These are phyloP conservation scores for Camelina laxa DNA, from an alignment of 345 rosid species.

Conservation along the genomic window DNA sequence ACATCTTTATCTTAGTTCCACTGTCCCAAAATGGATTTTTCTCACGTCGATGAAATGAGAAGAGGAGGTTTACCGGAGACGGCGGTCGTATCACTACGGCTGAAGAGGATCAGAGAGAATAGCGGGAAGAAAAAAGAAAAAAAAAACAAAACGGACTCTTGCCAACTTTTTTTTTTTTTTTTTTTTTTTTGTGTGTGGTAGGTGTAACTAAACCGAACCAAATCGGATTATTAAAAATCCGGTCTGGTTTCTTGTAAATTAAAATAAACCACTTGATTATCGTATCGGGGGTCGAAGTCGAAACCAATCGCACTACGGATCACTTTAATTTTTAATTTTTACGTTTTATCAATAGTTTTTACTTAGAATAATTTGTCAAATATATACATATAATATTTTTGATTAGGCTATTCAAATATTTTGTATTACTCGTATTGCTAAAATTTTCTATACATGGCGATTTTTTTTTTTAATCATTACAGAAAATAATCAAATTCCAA, in stretches of 20 bases:
- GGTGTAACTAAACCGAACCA: slow-evolving; percentile 9
- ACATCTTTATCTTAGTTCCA: slow-evolving; percentile 18
- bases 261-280: neutral
- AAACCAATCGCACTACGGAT: neutral
- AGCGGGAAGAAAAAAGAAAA: neutral
- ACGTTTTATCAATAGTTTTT: too few relatives aligned
- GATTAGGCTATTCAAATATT: too few relatives aligned
- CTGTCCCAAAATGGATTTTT: neutral
- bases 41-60: neutral
- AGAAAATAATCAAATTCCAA: too few relatives aligned
- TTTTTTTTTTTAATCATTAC: too few relatives aligned
- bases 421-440: too few relatives aligned
- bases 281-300: too few relatives aligned
- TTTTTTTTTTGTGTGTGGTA: too few relatives aligned
- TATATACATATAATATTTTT: too few relatives aligned
- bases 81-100: neutral
- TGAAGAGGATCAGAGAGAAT: neutral
- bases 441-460: too few relatives aligned
- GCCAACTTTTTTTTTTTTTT: slow-evolving; percentile 18
- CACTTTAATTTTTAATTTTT: too few relatives aligned
- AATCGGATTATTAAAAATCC: neutral
- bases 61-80: slow-evolving; percentile 12
- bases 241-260: neutral
- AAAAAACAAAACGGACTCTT: neutral
- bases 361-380: too few relatives aligned